phyloP scores from a whole-genome alignment of 352 stramenopile species.

The Phytopythium delawarense region DNA sequence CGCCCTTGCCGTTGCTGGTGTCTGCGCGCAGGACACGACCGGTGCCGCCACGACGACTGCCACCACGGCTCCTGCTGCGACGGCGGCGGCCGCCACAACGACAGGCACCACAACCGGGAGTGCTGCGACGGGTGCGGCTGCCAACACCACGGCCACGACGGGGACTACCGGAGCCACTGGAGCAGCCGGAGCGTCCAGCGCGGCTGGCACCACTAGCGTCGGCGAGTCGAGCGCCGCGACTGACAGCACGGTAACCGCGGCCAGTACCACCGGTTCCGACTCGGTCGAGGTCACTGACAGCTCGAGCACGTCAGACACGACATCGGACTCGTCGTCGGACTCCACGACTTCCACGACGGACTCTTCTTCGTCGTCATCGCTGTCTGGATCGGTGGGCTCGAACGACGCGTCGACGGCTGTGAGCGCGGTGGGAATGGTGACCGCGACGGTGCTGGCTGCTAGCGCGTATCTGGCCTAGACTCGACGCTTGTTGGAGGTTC shows the following conservation, averaged over 20 bases:
- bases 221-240: conserved; percentile 8
- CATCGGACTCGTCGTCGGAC: conserved; percentile 1
- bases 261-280: conserved; percentile 7
- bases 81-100: not conserved
- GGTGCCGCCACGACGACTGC: conserved; percentile 8
- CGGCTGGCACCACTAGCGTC: conserved; percentile 12
- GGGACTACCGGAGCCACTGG: too few relatives aligned
- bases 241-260: conserved; percentile 16
- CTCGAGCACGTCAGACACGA: conserved; percentile 3
- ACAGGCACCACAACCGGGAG: not conserved
- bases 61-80: not conserved
- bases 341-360: conserved; percentile 1
- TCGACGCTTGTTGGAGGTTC: too few relatives aligned
- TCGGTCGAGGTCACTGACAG: conserved; percentile 7
- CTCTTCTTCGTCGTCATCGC: conserved; percentile 11
- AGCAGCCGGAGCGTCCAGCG: conserved; percentile 6
- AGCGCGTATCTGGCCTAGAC: conserved; percentile 22
- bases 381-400: conserved; percentile 13
- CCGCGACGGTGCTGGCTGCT: conserved; percentile 15
- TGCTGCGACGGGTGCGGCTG: not conserved
- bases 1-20: conserved; percentile 14
- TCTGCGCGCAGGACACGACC: conserved; percentile 14
- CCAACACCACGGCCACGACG: conserved; percentile 4
- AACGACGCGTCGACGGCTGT: conserved; percentile 19
- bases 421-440: conserved; percentile 14